phyloP scores from a whole-genome alignment of 129 eudicot genomes.

The Tanacetum coccineum region DNA sequence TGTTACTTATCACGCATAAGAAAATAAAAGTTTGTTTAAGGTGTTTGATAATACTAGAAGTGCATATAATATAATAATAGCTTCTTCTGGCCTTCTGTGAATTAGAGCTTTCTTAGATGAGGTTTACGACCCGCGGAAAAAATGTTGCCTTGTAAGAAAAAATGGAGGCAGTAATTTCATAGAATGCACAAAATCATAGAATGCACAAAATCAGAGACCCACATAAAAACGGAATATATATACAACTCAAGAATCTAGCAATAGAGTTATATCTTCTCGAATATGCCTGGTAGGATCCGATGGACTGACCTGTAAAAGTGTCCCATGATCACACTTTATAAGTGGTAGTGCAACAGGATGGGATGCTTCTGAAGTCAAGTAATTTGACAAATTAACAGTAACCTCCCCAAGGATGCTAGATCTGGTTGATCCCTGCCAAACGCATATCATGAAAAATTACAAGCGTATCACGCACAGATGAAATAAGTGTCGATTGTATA shows the following conservation, averaged over 20 bases:
- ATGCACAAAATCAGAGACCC: slow-evolving; percentile 4
- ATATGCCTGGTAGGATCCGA: neutral
- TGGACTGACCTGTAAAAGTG: slow-evolving; percentile 55
- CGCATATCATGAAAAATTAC: slow-evolving; percentile 2
- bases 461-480: neutral
- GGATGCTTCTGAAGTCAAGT: slow-evolving; percentile 45
- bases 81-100: neutral
- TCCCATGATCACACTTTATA: slow-evolving; percentile 57
- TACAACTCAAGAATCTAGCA: slow-evolving; percentile 8
- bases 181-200: slow-evolving; percentile 8
- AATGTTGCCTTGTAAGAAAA: slow-evolving; percentile 7
- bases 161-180: slow-evolving; percentile 4
- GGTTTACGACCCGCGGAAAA: neutral
- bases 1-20: too few species aligned
- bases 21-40: slow-evolving; percentile 5
- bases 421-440: slow-evolving; percentile 58
- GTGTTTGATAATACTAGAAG: slow-evolving; percentile 2
- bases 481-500: neutral
- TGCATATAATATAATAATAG: neutral
- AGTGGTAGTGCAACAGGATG: slow-evolving; percentile 55
- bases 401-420: slow-evolving; percentile 78
- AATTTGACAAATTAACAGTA: slow-evolving; percentile 50
- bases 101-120: slow-evolving; percentile 3
- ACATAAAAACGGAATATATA: slow-evolving; percentile 7
- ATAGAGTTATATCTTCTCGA: slow-evolving; percentile 1